Percentiles rank a stretch among this genome's conserved stretches.
These are phyloP conservation scores for Nakataea oryzae DNA, from an alignment of 2,329 filamentous ascomycete genomes.

Conservation along the genomic window DNA sequence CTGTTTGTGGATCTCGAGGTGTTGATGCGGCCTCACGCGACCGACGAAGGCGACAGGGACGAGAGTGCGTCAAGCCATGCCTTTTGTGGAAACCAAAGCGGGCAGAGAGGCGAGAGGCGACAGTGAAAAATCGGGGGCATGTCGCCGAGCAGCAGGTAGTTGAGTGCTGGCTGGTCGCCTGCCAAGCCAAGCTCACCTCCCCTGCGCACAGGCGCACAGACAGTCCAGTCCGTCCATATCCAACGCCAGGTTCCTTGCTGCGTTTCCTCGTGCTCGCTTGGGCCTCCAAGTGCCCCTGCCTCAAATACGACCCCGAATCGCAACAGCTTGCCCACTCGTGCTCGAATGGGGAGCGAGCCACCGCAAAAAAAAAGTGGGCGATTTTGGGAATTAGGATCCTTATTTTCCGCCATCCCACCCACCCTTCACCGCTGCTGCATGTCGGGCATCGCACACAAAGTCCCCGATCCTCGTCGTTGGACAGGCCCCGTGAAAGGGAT, in stretches of 20 bases:
- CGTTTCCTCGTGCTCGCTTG: background rate
- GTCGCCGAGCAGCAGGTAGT: background rate
- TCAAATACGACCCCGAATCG: background rate
- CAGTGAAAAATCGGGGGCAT: background rate
- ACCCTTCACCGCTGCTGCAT: background rate
- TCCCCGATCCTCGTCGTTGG: background rate
- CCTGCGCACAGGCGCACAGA: background rate
- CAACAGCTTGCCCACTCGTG: background rate
- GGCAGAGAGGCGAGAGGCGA: background rate
- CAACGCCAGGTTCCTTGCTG: background rate
- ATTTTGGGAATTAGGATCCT: background rate
- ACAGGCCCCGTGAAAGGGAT: background rate
- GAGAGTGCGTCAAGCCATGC: background rate
- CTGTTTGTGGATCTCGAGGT: background rate
- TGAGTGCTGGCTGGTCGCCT: background rate
- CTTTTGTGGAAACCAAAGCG: background rate
- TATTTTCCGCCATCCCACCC: too few relatives aligned
- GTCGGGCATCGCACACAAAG: background rate
- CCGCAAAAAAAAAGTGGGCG: background rate
- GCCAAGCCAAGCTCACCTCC: background rate
- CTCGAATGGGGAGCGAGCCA: background rate
- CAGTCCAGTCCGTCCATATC: background rate
- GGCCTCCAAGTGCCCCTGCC: background rate
- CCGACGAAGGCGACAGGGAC: background rate
- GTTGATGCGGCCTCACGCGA: background rate